phyloP scores from a whole-genome alignment of 139 green algal genomes.

The Closterium sp. region DNA sequence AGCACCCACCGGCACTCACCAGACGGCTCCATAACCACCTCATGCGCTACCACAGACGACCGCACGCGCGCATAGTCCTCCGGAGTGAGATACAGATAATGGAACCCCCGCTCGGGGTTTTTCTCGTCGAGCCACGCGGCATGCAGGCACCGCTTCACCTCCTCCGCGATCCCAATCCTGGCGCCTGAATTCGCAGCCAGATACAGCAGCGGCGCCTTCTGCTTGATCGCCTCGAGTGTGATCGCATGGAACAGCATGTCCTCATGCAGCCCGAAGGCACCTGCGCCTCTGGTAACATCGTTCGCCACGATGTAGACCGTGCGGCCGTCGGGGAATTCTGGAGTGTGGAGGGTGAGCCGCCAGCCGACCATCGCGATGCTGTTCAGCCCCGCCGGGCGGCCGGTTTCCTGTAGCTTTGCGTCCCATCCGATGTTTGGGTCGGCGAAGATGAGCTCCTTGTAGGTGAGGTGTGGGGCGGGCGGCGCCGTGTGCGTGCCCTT shows the following conservation, averaged over 20 bases:
- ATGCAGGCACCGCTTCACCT: slow-evolving; percentile 64
- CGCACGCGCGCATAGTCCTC: slow-evolving; percentile 69
- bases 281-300: slow-evolving; percentile 90
- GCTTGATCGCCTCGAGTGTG: slow-evolving; percentile 71
- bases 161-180: slow-evolving; percentile 85
- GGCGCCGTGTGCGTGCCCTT: background rate
- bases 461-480: slow-evolving; percentile 40
- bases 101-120: slow-evolving; percentile 78
- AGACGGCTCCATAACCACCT: slow-evolving; percentile 13
- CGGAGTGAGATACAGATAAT: slow-evolving; percentile 88
- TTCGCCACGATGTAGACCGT: slow-evolving; percentile 86
- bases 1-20: slow-evolving; percentile 54
- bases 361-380: slow-evolving; percentile 89
- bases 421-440: background rate
- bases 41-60: slow-evolving; percentile 43
- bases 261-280: slow-evolving; percentile 87
- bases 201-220: slow-evolving; percentile 89
- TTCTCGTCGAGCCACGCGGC: slow-evolving; percentile 74
- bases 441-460: slow-evolving; percentile 70
- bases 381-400: slow-evolving; percentile 10
- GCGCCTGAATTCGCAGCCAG: slow-evolving; percentile 92
- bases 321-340: slow-evolving; percentile 72
- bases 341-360: slow-evolving; percentile 79
- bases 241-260: slow-evolving; percentile 87
- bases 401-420: slow-evolving; percentile 45